A percentile compares a stretch with the other conserved stretches of the same genome.
phyloP scores from a whole-genome alignment of 306 rosid genomes.

The Prunus salicina region DNA sequence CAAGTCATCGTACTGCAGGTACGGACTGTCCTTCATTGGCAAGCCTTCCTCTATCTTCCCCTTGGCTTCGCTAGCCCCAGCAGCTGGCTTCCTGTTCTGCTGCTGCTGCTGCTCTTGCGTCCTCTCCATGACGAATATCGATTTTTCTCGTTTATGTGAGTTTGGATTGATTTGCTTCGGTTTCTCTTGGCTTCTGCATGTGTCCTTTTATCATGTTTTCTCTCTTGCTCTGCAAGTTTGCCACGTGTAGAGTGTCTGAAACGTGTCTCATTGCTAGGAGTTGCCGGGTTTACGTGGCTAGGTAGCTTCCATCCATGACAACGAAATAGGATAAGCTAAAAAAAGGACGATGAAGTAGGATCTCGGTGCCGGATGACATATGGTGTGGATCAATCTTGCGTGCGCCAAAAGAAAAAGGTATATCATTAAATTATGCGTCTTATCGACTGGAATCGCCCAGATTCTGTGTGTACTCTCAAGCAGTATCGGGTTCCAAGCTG shows the following conservation, averaged over 20 bases:
- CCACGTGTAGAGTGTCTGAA: background rate
- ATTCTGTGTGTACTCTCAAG: too few species aligned
- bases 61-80: background rate
- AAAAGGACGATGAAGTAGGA: background rate
- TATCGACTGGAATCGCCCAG: too few species aligned
- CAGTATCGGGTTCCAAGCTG: too few species aligned
- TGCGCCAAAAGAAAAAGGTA: too few species aligned
- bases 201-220: background rate
- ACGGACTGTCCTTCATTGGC: conserved; percentile 71
- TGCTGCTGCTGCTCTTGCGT: background rate
- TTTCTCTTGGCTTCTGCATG: background rate
- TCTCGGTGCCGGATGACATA: background rate
- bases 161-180: background rate
- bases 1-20: conserved; percentile 46
- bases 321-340: background rate
- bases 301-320: background rate
- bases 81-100: background rate
- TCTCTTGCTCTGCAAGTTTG: background rate
- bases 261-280: background rate
- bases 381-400: too few species aligned
- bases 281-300: background rate
- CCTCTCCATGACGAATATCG: background rate
- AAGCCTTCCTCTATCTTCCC: conserved; percentile 47
- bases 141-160: background rate
- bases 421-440: background rate